Conservation (phyloP, 495 filamentous ascomycete species). For the Penicillium flavigenum region DNA sequence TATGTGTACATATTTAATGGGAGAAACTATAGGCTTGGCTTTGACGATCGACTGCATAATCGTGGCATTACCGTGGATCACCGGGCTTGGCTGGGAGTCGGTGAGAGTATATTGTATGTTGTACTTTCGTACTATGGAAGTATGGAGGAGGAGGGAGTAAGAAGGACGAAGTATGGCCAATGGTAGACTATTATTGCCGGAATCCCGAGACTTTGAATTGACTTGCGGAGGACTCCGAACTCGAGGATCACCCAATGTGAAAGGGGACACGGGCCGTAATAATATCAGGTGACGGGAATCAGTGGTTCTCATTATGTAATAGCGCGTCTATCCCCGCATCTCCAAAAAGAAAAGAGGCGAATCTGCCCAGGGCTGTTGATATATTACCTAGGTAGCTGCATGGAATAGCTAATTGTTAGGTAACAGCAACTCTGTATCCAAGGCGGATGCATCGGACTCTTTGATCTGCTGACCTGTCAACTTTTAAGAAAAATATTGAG, state of each 20-base stretch:
- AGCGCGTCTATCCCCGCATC: conserved; percentile 25
- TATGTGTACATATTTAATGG: not conserved
- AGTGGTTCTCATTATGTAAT: conserved; percentile 28
- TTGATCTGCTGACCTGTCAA: conserved; percentile 22
- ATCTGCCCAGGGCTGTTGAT: conserved; percentile 3
- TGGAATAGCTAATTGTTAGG: conserved; percentile 18
- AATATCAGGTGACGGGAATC: conserved; percentile 23
- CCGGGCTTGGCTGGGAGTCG: conserved; percentile 14
- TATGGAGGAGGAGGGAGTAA: too few species aligned
- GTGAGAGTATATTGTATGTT: conserved; percentile 1
- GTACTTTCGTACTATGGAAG: too few species aligned
- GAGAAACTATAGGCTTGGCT: conserved; percentile 8
- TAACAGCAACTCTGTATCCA: conserved; percentile 27
- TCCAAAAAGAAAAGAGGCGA: conserved; percentile 14
- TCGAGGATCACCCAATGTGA: not conserved
- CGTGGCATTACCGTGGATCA: not conserved
- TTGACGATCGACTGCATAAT: conserved; percentile 4
- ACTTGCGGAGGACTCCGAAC: too few species aligned
- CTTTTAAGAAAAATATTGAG: not conserved
- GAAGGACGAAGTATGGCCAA: not conserved
- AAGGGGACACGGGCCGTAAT: not conserved
- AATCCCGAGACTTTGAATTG: too few species aligned
- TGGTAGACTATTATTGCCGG: too few species aligned
- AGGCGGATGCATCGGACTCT: not conserved
- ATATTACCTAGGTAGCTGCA: not conserved